Evolutionary conservation across 164 flowering plant species (phyloP), one percentile per base, ranked within the genome.

Genomic region (Protea cynaroides): DNA sequence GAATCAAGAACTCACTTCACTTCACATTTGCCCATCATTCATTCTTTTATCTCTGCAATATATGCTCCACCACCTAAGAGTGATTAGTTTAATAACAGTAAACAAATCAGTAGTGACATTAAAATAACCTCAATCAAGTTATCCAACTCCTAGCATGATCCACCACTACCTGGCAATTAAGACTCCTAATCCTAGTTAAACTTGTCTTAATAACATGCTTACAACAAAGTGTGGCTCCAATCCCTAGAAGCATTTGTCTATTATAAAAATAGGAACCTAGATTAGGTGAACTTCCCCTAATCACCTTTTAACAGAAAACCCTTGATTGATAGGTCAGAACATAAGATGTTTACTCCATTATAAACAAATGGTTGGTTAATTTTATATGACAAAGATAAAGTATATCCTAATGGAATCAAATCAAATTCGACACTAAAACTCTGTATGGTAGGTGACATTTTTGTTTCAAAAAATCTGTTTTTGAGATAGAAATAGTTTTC

Each of bases 271-370:
- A 44, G 1, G 17, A 36, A 65, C 15, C 66, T 37, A 65, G 73
- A 72, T 76, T 71, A 67, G 77, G 75, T 76, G 68, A 71, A 59
- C 72, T 54, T 46, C 75, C 56, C 75, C 64, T 63, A 36, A 56
- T 73, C 74, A 65, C 37, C 17, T 17, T 66, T n/a, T 23, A 73
- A 57, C 62, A 64, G 17, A 11, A 44, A 34, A 64, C 18, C 67
- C 52, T 11, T 10, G 12, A 25, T 38, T 44, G 40, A 54, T 66
- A 66, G 54, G 68, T 52, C 70, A 62, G n/a, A 44, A 8, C 34
- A 29, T 44, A 44, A 4, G 15, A 7, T 44, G 49, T 44, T 12
- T 44, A 44, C 5, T 44, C 49, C 49, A 44, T 44, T 44, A 44
- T 44, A 44, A 44, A 15, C 49, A 44, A 44, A 44, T 44, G 49